Base-by-base conservation (phyloP, 2,329 filamentous ascomycete species). In the Penicillium thymicola region DNA sequence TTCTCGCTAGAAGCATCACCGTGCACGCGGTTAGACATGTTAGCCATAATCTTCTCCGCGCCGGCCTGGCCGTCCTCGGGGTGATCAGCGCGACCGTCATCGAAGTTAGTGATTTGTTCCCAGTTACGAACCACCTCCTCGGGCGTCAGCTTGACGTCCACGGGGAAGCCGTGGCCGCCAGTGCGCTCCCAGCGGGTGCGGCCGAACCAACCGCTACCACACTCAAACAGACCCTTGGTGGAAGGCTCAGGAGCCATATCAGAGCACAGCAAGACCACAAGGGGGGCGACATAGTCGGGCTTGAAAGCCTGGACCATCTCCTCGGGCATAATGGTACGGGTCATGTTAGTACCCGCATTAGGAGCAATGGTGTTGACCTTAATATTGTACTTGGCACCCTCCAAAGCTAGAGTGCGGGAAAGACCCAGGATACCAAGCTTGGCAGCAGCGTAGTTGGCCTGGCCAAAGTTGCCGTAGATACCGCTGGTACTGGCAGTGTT, bases 281-380 rank as follows among this genome's bases (percentile, higher is more conserved):
- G 79, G 59, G 94, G 94, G 51, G 94, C 94, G 75, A 99, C 92
- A 77, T 96, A 97, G 72, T 97, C 93, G 58, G 94, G 94, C 86
- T 97, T 99, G 83, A 99, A 96, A 44, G 94, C 93, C 80, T 97
- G 92, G 18, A 99, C 92, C 80, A 97, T 86, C 80, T 99, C 94
- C 78, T 96, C 92, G 30, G 94, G 94, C 82, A 99, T 85, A 73
- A 99, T 90, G 49, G 90, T 93, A 65, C 87, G 85, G 54, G 94
- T 99, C 90, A 99, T 94, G 72, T 88, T 87, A 43, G 94, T 99
- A 67, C 94, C 94, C 38, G 94, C 94, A 70, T 97, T 99, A 66
- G 94, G 94, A 25, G 94, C 94, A 70, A 99, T 97, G 57, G 92
- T 96, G 83, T 99, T 99, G 75, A 96, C 90, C 69, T 86, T 92